phyloP scores from a whole-genome alignment of 1,284 basidiomycete species.

The Papiliotrema laurentii region DNA sequence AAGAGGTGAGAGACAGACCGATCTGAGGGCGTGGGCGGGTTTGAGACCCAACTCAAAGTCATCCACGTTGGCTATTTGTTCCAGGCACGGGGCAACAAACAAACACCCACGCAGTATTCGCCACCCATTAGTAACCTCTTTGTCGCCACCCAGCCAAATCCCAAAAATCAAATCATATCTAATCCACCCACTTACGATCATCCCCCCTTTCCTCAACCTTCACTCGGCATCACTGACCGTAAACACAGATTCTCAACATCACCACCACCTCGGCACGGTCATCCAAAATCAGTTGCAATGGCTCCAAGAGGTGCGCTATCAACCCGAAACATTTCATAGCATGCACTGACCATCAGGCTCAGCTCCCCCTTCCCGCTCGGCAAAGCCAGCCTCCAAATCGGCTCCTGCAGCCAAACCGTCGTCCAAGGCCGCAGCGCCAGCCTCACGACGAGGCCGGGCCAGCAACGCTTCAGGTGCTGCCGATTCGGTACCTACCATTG shows the following conservation, averaged over 20 bases:
- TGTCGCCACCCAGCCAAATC: no score
- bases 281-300: constrained; percentile 14
- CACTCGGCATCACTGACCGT: no score
- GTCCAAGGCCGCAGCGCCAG: constrained; percentile 3
- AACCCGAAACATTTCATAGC: neutral
- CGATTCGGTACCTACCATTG: constrained; percentile 7
- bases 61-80: no score
- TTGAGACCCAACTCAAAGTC: no score
- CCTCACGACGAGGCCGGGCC: constrained; percentile 1
- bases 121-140: no score
- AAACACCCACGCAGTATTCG: no score
- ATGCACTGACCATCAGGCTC: neutral
- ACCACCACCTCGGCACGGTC: neutral
- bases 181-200: no score
- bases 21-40: no score
- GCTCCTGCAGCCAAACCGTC: constrained; percentile 13
- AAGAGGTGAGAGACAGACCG: no score
- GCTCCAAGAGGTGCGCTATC: constrained; percentile 21
- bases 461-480: constrained; percentile 1
- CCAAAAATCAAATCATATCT: no score
- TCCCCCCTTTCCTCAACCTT: no score
- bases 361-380: constrained; percentile 10
- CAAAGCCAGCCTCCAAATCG: constrained; percentile 10
- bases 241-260: neutral
- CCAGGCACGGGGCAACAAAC: no score